phyloP scores from a whole-genome alignment of 2,329 filamentous ascomycete genomes.

The Aspergillus costaricaensis region DNA sequence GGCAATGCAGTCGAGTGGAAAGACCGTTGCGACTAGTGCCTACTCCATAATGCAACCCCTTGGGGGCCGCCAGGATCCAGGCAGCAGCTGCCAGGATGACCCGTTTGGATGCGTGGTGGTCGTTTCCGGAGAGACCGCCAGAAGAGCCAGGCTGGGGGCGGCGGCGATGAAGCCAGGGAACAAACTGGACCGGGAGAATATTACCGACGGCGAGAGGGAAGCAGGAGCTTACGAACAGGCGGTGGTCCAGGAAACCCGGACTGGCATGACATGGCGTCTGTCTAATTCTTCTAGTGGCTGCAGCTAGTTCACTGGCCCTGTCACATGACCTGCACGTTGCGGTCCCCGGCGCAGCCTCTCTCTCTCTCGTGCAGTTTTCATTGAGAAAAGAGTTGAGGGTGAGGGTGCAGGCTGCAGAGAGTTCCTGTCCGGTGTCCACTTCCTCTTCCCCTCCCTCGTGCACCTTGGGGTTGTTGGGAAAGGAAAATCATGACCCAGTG shows the following conservation, averaged over 20 bases:
- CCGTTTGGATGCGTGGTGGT: background rate
- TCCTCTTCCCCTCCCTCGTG: no score
- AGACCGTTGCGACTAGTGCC: slow-evolving; percentile 4
- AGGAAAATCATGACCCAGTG: background rate
- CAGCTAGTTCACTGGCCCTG: background rate
- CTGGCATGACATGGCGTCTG: background rate
- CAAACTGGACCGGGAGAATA: background rate
- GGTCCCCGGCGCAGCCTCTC: no score
- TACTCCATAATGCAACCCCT: background rate
- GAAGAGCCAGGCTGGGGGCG: background rate
- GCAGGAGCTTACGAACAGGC: background rate
- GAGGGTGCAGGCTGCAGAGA: background rate
- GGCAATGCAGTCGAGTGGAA: background rate
- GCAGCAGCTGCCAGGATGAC: background rate
- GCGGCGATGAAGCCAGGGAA: background rate
- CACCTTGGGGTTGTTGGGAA: background rate
- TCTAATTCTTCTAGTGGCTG: background rate
- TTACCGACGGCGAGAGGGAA: background rate
- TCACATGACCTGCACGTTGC: background rate
- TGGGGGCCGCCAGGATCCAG: background rate
- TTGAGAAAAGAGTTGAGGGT: background rate
- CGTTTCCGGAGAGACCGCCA: background rate
- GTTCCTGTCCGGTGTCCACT: no score
- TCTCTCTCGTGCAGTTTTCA: background rate
- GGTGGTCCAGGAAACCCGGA: background rate